phyloP scores from a whole-genome alignment of 164 flowering plant genomes.

The Magnolia kwangsiensis region DNA sequence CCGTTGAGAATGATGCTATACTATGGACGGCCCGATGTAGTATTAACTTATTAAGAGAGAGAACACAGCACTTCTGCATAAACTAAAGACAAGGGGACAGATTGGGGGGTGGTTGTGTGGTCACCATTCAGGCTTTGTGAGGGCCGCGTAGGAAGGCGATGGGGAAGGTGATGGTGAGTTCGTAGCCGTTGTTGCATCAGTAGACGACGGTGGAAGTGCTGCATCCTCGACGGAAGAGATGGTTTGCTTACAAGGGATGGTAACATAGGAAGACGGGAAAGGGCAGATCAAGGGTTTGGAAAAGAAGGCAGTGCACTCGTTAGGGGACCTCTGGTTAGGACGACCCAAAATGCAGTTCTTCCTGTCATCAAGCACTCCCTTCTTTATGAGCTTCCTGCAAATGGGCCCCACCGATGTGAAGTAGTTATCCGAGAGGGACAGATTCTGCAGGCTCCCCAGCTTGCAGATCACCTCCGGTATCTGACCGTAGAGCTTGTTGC shows the following conservation, averaged over 20 bases:
- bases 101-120: no score
- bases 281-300: not conserved
- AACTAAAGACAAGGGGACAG: no score
- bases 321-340: conserved; percentile 5
- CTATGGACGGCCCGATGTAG: no score
- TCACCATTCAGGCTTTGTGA: not conserved
- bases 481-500: conserved; percentile 38
- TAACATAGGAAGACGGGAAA: not conserved
- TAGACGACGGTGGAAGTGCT: not conserved
- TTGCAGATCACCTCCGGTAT: conserved; percentile 50
- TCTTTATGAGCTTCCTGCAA: conserved; percentile 11
- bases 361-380: conserved; percentile 5
- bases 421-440: conserved; percentile 15
- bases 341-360: conserved; percentile 17
- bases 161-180: not conserved
- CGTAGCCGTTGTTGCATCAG: not conserved
- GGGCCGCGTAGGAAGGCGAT: conserved; percentile 2
- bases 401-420: conserved; percentile 14
- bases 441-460: conserved; percentile 17
- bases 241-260: not conserved
- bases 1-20: no score
- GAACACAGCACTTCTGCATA: no score
- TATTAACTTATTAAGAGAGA: no score
- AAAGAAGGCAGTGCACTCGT: conserved; percentile 9
- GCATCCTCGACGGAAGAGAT: not conserved